Evolutionary conservation across 2,329 filamentous ascomycete species (phyloP), one percentile per base, ranked within the genome.

Genomic region (Dissoconium aciculare): DNA sequence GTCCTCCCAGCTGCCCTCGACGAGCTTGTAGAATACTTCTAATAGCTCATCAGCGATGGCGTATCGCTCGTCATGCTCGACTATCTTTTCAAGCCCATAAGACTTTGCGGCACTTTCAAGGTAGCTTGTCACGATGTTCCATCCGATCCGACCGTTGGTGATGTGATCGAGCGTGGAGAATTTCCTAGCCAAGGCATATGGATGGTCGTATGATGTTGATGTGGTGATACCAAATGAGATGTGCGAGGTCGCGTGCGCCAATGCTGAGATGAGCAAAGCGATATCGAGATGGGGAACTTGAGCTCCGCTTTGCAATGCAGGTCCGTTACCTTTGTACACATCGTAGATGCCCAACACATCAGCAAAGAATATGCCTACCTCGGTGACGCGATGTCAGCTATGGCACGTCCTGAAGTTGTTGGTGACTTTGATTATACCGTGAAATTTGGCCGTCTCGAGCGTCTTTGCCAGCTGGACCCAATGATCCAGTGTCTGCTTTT

Each of bases 221-320:
- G 51, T 49, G 1, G 55, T 58, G 9, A 58, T 40, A 3, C 51
- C 52, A 31, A 57, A 56, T 4, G 44, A 48, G 5, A 67, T 50
- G 12, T 54, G 57, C 37, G 62, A 55, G 1, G 63, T 56, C 8
- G 45, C 50, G 4, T 60, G 53, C 5, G 62, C 60, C 56, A 65
- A 57, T 2, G 62, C 61, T 1, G 62, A 51, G 9, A 66, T 52
- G 15, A 48, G 32, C 15, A 47, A 35, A 14, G 39, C 40, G 13
- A 46, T 36, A 48, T 80, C 74, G 33, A 74, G 75, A 10, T 77
- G 68, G 0, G 75, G 74, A 61, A 71, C 78, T 50, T 80, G 74
- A 0, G 73, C 70, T 3, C 69, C 74, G 0, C 71, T 69, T 1
- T 63, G 47, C 29, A 76, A 64, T 0, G 72, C 69, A 0, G 74